phyloP scores from a whole-genome alignment of 257 asterid species.

The Solanum rostratum region DNA sequence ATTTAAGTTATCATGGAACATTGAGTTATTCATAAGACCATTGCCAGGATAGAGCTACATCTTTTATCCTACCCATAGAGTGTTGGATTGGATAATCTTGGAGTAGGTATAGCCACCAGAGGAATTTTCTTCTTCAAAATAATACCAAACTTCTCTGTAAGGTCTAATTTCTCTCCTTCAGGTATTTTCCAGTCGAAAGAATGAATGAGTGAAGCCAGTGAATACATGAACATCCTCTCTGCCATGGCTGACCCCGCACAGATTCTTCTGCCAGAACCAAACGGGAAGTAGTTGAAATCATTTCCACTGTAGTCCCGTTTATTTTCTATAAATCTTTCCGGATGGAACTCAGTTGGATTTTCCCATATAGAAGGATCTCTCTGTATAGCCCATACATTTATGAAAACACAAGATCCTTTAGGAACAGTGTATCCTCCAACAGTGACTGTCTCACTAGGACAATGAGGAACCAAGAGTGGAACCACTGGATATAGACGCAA shows the following conservation, averaged over 20 bases:
- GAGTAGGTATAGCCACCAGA: slow-evolving; percentile 44
- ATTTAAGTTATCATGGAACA: not conserved
- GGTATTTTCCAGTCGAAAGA: slow-evolving; percentile 45
- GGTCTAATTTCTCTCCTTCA: slow-evolving; percentile 23
- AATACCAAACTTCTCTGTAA: slow-evolving; percentile 48
- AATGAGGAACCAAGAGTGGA: slow-evolving; percentile 63
- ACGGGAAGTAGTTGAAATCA: slow-evolving; percentile 47
- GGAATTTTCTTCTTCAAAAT: slow-evolving; percentile 42
- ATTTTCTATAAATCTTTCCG: slow-evolving; percentile 37
- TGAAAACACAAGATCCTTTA: slow-evolving; percentile 38
- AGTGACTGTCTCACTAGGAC: slow-evolving; percentile 36
- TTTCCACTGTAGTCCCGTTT: slow-evolving; percentile 42
- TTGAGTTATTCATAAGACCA: not conserved
- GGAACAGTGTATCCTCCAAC: slow-evolving; percentile 42
- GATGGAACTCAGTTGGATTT: slow-evolving; percentile 32
- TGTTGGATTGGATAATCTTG: slow-evolving; percentile 26
- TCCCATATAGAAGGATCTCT: slow-evolving; percentile 43
- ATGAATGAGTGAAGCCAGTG: slow-evolving; percentile 49
- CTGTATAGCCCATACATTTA: slow-evolving; percentile 62
- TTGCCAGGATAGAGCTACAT: not conserved
- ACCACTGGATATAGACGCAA: slow-evolving; percentile 44
- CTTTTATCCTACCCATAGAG: slow-evolving; percentile 13
- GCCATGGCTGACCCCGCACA: slow-evolving; percentile 57
- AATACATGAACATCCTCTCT: slow-evolving; percentile 48
- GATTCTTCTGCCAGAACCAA: slow-evolving; percentile 41